Base-by-base conservation (phyloP, 139 green algal genomes). In the Edaphochlamys debaryana region DNA sequence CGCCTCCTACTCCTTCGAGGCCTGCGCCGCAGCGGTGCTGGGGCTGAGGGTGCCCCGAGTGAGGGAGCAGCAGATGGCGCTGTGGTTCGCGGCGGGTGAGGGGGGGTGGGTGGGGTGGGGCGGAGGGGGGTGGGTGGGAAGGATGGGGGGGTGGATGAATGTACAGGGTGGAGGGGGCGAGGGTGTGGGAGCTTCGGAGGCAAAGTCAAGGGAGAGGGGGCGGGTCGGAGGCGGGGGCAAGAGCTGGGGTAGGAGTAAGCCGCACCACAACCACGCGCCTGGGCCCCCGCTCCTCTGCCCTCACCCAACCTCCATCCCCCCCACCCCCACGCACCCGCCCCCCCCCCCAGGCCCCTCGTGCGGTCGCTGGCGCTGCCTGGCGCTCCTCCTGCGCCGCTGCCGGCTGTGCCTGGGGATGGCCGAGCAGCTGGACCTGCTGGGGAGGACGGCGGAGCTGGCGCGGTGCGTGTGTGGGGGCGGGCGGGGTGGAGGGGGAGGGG, bases 391-490 rank as follows among this genome's bases (percentile, higher is more conserved):
- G 0, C 79, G 63, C 5, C 91, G 90, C 0, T 88, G 90, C 25
- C 83, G 80, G 36, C 87, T 98, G 37, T 93, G 91, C 67, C 89
- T 99, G 77, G 80, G 87, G 6, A 92, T 99, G 87, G 67, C 98
- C 71, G 94, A 98, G 68, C 88, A 94, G 48, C 91, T 99, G 80
- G 97, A 99, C 85, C 75, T 99, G 68, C 85, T 98, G 40, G 95
- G 93, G 19, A 89, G 96, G 54, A 98, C 95, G 8, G 89, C 90
- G 17, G 96, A 98, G 92, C 83, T 98, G 78, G 96, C 95, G 32
- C 88, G 94, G 75, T 81, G 68, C 29, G 75, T 34, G 22, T 32
- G 69, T 17, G 7, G 1, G 13, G 40, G 68, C 23, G 40, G 6
- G 68, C 0, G 30, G 15, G n/a, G 32, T 36, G 4, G 41, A 38